A percentile compares a stretch with the other conserved stretches of the same genome.
phyloP scores from a whole-genome alignment of 371 early-diverging fungal species.

The Dentiscutata heterogama region DNA sequence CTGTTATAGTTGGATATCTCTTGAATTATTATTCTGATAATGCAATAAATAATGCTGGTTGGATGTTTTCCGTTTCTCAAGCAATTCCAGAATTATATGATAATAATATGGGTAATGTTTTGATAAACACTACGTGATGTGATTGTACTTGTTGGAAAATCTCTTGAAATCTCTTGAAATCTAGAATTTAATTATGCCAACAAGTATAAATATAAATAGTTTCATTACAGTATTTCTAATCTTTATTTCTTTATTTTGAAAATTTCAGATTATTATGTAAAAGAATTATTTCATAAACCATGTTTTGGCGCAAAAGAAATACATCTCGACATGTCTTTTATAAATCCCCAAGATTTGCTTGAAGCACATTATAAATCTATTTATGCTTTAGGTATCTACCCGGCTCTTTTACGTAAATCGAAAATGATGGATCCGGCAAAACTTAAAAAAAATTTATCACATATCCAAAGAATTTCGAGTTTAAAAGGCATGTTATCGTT shows the following conservation, averaged over 20 bases:
- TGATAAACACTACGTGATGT: not conserved
- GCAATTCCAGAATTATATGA: constrained; percentile 1
- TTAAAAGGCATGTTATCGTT: no score
- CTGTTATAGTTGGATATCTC: not conserved
- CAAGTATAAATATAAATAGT: no score
- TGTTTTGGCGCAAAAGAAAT: constrained; percentile 29
- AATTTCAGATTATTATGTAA: constrained; percentile 1
- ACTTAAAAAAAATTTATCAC: not conserved
- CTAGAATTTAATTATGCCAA: no score
- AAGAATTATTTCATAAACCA: constrained; percentile 16
- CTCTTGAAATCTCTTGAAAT: no score
- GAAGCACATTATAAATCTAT: not conserved
- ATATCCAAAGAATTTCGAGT: not conserved
- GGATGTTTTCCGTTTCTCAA: constrained; percentile 17
- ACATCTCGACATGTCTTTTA: not conserved
- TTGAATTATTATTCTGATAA: constrained; percentile 34
- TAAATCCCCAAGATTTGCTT: constrained; percentile 1
- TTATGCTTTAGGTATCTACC: not conserved
- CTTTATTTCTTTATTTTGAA: not conserved
- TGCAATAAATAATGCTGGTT: constrained; percentile 37
- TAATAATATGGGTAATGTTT: not conserved
- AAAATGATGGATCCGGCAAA: not conserved
- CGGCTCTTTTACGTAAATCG: not conserved
- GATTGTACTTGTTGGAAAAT: no score
- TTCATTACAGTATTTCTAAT: not conserved